These are phyloP conservation scores for Eucalyptus fibrosa DNA, from an alignment of 345 rosid species.

Conservation along the genomic window DNA sequence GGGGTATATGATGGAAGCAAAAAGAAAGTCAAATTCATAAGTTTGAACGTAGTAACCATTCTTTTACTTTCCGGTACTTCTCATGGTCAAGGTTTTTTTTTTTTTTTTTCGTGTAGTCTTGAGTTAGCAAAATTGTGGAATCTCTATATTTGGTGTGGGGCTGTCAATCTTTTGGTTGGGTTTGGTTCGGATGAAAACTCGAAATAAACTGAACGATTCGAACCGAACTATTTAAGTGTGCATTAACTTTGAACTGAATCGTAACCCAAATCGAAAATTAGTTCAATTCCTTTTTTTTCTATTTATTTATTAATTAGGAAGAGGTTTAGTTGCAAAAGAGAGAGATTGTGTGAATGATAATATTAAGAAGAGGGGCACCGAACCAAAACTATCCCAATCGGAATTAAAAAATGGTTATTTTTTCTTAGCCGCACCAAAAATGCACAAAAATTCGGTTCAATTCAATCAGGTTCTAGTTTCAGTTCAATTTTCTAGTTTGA, in stretches of 20 bases:
- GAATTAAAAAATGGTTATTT: too few species aligned
- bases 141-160: neutral
- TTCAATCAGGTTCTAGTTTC: too few species aligned
- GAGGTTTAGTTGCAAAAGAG: neutral
- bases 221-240: neutral
- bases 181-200: too few species aligned
- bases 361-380: neutral
- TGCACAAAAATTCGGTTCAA: too few species aligned
- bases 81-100: neutral
- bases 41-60: neutral
- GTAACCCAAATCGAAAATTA: neutral
- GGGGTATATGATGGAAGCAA: neutral
- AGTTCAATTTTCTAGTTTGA: too few species aligned
- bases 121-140: neutral
- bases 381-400: neutral
- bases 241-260: neutral
- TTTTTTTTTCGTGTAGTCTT: too few species aligned
- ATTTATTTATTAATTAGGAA: too few species aligned
- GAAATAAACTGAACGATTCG: too few species aligned
- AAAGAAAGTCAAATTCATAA: neutral
- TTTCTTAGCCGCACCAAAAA: too few species aligned
- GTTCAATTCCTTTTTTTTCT: neutral
- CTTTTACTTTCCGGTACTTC: neutral
- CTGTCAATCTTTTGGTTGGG: neutral
- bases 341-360: neutral